Evolutionary conservation across 768 basidiomycete genomes (phyloP).

Genomic region (Russula lepida): DNA sequence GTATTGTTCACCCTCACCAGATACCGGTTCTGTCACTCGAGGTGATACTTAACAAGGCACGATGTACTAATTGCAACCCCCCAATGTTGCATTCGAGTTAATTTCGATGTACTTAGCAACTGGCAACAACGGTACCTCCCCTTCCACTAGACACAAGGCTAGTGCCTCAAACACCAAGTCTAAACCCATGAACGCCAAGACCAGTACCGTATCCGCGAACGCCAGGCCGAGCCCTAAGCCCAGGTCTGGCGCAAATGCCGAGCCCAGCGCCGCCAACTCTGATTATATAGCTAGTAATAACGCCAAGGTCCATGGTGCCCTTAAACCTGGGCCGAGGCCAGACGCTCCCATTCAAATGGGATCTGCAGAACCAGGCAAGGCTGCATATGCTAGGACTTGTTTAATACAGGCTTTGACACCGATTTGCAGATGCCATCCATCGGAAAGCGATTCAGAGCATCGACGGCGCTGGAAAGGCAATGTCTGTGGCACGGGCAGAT

Average conservation of each 20-base stretch:
- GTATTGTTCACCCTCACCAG: too few relatives aligned
- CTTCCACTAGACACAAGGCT: not conserved
- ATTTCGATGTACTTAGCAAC: not conserved
- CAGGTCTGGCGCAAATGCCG: not conserved
- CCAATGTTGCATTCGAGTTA: not conserved
- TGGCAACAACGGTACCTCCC: not conserved
- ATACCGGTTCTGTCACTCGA: not conserved
- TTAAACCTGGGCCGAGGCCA: not conserved
- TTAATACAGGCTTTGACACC: not conserved
- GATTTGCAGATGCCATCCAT: not conserved
- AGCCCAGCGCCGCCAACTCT: not conserved
- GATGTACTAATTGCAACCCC: not conserved
- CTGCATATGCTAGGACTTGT: too few relatives aligned
- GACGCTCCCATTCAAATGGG: not conserved
- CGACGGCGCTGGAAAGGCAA: not conserved
- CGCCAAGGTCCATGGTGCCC: not conserved
- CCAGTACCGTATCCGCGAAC: not conserved
- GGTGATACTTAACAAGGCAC: not conserved
- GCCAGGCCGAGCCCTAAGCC: not conserved
- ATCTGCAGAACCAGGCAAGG: not conserved
- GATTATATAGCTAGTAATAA: too few relatives aligned
- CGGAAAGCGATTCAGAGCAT: conserved; percentile 1
- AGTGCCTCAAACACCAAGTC: not conserved
- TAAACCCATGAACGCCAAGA: too few relatives aligned
- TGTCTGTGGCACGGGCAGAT: not conserved